phyloP scores from a whole-genome alignment of 345 rosid species.

The Gossypium anomalum region DNA sequence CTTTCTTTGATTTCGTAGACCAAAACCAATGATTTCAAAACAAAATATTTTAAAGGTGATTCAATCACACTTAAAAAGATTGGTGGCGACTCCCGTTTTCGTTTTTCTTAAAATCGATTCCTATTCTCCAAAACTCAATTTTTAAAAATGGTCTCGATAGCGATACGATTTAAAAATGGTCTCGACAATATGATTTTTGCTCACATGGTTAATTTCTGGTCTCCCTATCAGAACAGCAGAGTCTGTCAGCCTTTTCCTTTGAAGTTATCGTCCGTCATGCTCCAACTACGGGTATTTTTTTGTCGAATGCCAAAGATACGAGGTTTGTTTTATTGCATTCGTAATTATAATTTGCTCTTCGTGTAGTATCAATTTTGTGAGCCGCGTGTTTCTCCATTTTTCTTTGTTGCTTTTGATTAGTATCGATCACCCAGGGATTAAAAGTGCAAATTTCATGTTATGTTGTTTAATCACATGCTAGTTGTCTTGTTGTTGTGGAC shows the following conservation, averaged over 20 bases:
- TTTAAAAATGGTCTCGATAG: too few species aligned
- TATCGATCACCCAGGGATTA: too few species aligned
- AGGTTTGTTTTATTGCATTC: background rate
- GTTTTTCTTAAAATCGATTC: too few species aligned
- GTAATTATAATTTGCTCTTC: constrained; percentile 11
- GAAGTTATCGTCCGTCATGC: background rate
- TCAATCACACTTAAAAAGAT: too few species aligned
- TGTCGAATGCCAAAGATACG: background rate
- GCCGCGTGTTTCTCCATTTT: background rate
- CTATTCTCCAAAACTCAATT: too few species aligned
- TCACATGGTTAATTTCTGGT: background rate
- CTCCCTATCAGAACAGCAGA: background rate
- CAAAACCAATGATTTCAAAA: too few species aligned
- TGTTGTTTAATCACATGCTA: background rate
- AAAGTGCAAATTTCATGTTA: too few species aligned
- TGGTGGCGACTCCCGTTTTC: too few species aligned
- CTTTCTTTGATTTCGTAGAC: too few species aligned
- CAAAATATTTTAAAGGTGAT: too few species aligned
- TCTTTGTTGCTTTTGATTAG: too few species aligned
- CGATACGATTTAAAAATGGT: too few species aligned
- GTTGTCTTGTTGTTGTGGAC: background rate
- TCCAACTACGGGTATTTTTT: background rate
- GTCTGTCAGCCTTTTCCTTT: background rate
- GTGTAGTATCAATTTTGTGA: constrained; percentile 23
- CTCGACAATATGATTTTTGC: background rate